Evolutionary conservation across 2,329 filamentous ascomycete species (phyloP), one percentile per base, ranked within the genome.

Genomic region (Cladosporium oxysporum): DNA sequence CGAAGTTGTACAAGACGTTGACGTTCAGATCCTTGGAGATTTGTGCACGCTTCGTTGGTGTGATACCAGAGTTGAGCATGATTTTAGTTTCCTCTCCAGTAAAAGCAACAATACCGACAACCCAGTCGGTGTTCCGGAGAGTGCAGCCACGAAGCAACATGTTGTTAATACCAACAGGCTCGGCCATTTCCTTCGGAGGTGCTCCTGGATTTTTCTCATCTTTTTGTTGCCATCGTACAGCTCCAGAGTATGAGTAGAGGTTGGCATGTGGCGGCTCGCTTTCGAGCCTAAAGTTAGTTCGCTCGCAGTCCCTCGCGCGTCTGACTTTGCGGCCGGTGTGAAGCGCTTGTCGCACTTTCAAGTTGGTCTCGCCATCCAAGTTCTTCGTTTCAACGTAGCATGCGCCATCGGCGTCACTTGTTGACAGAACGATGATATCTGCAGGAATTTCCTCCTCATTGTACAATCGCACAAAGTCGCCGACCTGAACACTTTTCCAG

Each of bases 341-440:
- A 50, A 99, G 84, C 23, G 95, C 92, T 74, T 94, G 91, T 66
- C 95, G 90, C 68, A 97, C 93, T 79, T 99, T 99, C 69, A 99
- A 82, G 74, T 99, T 99, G 2, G 95, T 99, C 80, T 99, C 95
- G 60, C 95, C 95, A 74, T 99, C 95, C 82, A 99, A 78, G 76
- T 97, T 98, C 83, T 98, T 99, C 2, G 95, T 99, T 79, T 99
- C 95, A 26, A 99, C 91, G 73, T 97, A 99, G 79, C 95, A 99
- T 44, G 92, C 92, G 60, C 95, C 95, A 72, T 99, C 95, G 0
- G 90, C 86, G 72, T 98, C 95, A 2, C 95, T 97, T 0, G 95
- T 98, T 2, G 95, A 91, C 28, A 99, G 81, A 52, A 99, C 91
- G 58, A 98, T 90, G 57, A 99, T 83, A 78, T 99, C 95, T 58